phyloP scores from a whole-genome alignment of 768 basidiomycete species.

The Pulveroboletus sp. region DNA sequence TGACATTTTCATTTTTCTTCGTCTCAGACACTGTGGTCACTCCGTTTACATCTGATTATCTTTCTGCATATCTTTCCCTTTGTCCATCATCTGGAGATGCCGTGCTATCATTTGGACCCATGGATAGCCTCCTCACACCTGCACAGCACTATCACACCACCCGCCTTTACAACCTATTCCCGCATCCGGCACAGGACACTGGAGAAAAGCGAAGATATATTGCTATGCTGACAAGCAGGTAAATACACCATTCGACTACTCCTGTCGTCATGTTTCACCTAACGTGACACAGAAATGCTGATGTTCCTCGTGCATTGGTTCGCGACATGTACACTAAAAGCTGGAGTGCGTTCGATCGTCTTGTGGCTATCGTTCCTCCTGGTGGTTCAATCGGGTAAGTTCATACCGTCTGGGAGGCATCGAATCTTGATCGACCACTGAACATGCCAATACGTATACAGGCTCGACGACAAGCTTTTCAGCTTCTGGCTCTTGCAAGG shows the following conservation, averaged over 20 bases:
- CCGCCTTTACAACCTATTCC: constrained; percentile 67
- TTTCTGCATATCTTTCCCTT: constrained; percentile 74
- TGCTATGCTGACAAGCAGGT: constrained; percentile 69
- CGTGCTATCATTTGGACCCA: constrained; percentile 75
- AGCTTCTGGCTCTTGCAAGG: constrained; percentile 85
- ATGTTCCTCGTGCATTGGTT: constrained; percentile 78
- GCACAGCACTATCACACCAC: constrained; percentile 73
- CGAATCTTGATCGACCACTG: not conserved
- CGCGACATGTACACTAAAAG: constrained; percentile 91
- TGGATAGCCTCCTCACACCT: constrained; percentile 73
- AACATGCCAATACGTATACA: constrained; percentile 23
- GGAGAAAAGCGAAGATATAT: constrained; percentile 73
- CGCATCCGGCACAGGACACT: constrained; percentile 78
- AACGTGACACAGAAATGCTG: constrained; percentile 58
- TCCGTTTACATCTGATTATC: constrained; percentile 72
- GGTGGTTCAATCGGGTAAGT: constrained; percentile 84
- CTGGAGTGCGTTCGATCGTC: constrained; percentile 87
- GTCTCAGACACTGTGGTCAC: constrained; percentile 62
- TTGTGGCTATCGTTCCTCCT: constrained; percentile 86
- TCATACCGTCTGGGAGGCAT: constrained; percentile 1
- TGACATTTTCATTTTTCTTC: not conserved
- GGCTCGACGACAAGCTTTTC: constrained; percentile 90
- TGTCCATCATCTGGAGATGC: constrained; percentile 70
- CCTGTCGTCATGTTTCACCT: not conserved
- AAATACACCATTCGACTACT: constrained; percentile 6